phyloP scores from a whole-genome alignment of 2,329 filamentous ascomycete species.

The Alternaria conjuncta region DNA sequence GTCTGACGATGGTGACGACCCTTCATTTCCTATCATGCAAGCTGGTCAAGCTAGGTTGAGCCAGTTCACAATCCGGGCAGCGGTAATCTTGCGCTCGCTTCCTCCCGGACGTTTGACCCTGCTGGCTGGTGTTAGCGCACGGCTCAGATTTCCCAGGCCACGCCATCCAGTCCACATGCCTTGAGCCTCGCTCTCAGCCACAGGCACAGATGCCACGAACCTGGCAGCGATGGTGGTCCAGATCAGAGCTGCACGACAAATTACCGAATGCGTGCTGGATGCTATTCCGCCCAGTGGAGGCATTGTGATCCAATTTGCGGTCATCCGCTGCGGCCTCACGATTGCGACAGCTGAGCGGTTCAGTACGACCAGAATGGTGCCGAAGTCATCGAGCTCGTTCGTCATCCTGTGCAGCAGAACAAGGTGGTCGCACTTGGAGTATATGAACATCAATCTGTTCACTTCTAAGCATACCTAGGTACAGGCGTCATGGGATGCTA shows the following conservation, averaged over 20 bases:
- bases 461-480: background rate
- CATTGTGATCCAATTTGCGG: slow-evolving; percentile 4
- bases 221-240: slow-evolving; percentile 26
- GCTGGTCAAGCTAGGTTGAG: slow-evolving; percentile 33
- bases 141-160: slow-evolving; percentile 31
- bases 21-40: slow-evolving; percentile 50
- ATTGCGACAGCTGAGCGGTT: background rate
- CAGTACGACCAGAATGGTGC: slow-evolving; percentile 1
- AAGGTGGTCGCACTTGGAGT: background rate
- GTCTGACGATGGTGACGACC: slow-evolving; percentile 41
- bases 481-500: background rate
- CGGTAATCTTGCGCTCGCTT: slow-evolving; percentile 48
- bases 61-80: slow-evolving; percentile 37
- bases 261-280: slow-evolving; percentile 9
- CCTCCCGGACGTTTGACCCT: slow-evolving; percentile 49
- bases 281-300: slow-evolving; percentile 4
- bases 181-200: slow-evolving; percentile 36
- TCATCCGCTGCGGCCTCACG: background rate
- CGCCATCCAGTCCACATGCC: slow-evolving; percentile 25
- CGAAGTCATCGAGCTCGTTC: background rate
- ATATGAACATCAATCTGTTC: background rate
- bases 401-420: background rate
- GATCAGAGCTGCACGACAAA: slow-evolving; percentile 20
- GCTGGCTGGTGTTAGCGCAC: slow-evolving; percentile 40
- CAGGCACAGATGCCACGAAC: slow-evolving; percentile 22